These are phyloP conservation scores for Rhipidocladum racemiflorum DNA, from an alignment of 176 grass and related monocot species.

Conservation along the genomic window DNA sequence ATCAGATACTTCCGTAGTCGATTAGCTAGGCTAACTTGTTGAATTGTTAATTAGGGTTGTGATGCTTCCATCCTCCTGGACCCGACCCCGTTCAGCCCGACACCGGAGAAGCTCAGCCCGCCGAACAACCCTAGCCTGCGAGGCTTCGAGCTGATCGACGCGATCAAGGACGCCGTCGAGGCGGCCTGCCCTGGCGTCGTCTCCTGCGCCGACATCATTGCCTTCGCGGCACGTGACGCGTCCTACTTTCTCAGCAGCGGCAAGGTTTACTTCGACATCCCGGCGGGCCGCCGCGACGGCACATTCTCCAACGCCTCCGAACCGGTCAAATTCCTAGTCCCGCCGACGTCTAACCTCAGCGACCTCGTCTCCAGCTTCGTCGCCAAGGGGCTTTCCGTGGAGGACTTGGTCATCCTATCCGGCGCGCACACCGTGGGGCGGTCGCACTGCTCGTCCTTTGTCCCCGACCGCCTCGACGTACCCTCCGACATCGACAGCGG, in stretches of 20 bases:
- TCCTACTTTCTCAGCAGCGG: constrained; percentile 15
- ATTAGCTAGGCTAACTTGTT: not conserved
- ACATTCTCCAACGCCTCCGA: constrained; percentile 11
- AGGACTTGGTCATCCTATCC: constrained; percentile 38
- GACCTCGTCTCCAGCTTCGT: not conserved
- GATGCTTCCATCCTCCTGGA: constrained; percentile 23
- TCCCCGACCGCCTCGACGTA: not conserved
- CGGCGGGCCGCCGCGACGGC: constrained; percentile 12
- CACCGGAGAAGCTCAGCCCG: constrained; percentile 18
- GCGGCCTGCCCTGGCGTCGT: constrained; percentile 26
- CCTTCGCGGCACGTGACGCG: constrained; percentile 43
- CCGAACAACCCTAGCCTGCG: not conserved
- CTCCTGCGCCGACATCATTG: constrained; percentile 50
- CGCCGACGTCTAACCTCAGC: not conserved
- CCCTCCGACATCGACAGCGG: not conserved
- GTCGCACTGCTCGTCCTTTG: constrained; percentile 46
- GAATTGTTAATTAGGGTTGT: not conserved
- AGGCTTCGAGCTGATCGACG: constrained; percentile 25
- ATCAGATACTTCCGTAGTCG: not conserved
- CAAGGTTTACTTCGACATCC: constrained; percentile 22
- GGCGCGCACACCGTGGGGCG: constrained; percentile 40
- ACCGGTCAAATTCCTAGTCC: not conserved
- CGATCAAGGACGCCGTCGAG: constrained; percentile 36
- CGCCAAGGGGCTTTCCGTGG: not conserved
- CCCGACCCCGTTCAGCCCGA: not conserved